Percentiles rank a stretch among this genome's conserved stretches.
Evolutionary conservation across 805 yeast genomes (phyloP).

Genomic region (Candida coleopterorum): DNA sequence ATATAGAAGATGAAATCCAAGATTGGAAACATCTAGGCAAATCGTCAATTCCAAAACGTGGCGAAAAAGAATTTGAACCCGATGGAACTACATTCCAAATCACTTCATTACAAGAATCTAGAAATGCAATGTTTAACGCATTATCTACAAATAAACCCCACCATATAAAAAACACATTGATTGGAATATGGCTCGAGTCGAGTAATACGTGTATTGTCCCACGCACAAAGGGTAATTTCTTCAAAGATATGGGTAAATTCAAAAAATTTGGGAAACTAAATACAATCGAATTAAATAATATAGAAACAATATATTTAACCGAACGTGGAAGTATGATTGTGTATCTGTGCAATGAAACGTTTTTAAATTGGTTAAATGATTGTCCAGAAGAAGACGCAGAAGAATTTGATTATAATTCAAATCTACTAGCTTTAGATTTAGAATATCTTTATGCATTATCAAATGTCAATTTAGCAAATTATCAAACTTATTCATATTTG

Average conservation of each 20-base stretch:
- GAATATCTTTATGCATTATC: slow-evolving; percentile 59
- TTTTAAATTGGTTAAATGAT: slow-evolving; percentile 17
- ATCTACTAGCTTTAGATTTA: slow-evolving; percentile 43
- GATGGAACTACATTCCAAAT: slow-evolving; percentile 61
- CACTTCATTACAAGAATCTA: slow-evolving; percentile 44
- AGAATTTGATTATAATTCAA: slow-evolving; percentile 9
- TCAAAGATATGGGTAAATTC: slow-evolving; percentile 67
- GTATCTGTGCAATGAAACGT: slow-evolving; percentile 20
- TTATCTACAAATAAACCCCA: slow-evolving; percentile 47
- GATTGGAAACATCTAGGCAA: slow-evolving; percentile 27
- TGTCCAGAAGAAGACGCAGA: slow-evolving; percentile 15
- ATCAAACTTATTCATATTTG: slow-evolving; percentile 66
- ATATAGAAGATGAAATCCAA: slow-evolving; percentile 25
- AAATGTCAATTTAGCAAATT: slow-evolving; percentile 43
- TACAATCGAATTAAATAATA: slow-evolving; percentile 48
- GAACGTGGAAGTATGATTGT: slow-evolving; percentile 63
- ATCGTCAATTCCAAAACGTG: slow-evolving; percentile 55
- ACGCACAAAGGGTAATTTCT: slow-evolving; percentile 63
- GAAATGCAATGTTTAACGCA: slow-evolving; percentile 71
- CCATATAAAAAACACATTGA: slow-evolving; percentile 43
- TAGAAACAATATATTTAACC: slow-evolving; percentile 71
- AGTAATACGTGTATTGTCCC: slow-evolving; percentile 26
- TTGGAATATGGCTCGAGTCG: slow-evolving; percentile 42
- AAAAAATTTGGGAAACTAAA: slow-evolving; percentile 18
- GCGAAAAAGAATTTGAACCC: slow-evolving; percentile 84